These are phyloP conservation scores for Trypanosoma avium DNA, from an alignment of 208 protist species.

Conservation along the genomic window DNA sequence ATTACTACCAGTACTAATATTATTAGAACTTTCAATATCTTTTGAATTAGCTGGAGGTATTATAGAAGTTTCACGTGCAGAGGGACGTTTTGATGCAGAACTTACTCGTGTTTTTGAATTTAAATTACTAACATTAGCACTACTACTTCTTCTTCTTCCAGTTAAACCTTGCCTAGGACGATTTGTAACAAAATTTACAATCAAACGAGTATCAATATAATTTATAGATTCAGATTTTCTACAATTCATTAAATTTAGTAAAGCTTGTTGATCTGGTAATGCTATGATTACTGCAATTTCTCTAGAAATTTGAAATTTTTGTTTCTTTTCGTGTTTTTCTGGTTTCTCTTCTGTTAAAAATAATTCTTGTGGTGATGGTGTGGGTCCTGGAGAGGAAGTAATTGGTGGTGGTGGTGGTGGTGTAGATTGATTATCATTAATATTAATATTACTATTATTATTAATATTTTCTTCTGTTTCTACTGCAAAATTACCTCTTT, in stretches of 20 bases:
- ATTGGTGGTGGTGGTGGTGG: too few relatives aligned
- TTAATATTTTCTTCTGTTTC: too few relatives aligned
- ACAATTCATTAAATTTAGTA: conserved; percentile 1
- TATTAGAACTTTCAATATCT: too few relatives aligned
- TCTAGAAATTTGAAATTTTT: neutral
- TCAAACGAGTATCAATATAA: conserved; percentile 18
- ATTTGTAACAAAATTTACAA: conserved; percentile 25
- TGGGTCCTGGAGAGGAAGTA: too few relatives aligned
- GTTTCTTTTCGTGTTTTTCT: too few relatives aligned
- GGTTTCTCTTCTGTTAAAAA: neutral
- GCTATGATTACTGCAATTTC: conserved; percentile 12
- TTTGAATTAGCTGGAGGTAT: neutral
- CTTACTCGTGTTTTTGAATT: neutral
- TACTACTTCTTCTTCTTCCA: neutral
- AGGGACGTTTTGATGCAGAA: neutral
- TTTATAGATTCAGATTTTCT: neutral
- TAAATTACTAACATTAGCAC: neutral
- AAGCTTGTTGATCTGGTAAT: conserved; percentile 8
- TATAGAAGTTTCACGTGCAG: neutral
- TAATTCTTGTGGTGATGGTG: neutral
- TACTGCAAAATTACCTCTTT: too few relatives aligned
- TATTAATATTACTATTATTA: too few relatives aligned
- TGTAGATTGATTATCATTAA: too few relatives aligned
- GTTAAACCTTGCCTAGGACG: neutral
- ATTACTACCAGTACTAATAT: neutral